Evolutionary conservation across 2,329 filamentous ascomycete genomes (phyloP), one percentile per base, ranked within the genome.

Genomic region (Aureobasidium namibiae): DNA sequence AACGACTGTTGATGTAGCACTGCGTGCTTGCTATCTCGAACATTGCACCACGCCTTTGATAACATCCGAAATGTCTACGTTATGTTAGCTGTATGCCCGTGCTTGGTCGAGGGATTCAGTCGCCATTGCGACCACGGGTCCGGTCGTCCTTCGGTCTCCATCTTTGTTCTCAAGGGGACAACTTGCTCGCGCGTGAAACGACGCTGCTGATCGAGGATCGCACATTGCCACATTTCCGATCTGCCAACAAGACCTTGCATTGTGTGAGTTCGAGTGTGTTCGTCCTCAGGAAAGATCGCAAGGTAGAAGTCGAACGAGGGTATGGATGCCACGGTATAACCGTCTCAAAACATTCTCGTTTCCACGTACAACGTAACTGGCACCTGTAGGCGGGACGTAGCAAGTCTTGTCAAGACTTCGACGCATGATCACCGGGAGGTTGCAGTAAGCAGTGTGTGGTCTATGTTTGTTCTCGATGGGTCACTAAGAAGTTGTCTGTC

Each of bases 131-230:
- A 42, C 16, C 50, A 36, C 24, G 50, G 36, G 38, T 11, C 50
- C 50, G 50, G 50, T 41, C 36, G 36, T 54, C 36, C 50, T 54
- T 54, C 50, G 50, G 50, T 41, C 36, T 23, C 50, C 50, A 33
- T 29, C 5, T 10, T 14, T 2, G 11, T 31, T 29, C 3, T 33
- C 6, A 26, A 23, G 11, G 24, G 11, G 26, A 54, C 9, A 42
- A 10, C 31, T 42, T 54, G 38, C 50, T 54, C 38, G 38, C 50
- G 38, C 41, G 24, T 23, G 24, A 33, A n/a, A 42, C 3, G n/a
- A 42, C n/a, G 23, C 16, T 33, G 26, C 14, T 23, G 18, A 54
- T 41, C 50, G 36, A 42, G 24, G 38, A 54, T 33, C 50, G 29
- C 11, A 8, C 16, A 23, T 41, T 33, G 26, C 24, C 23, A 24